Base-by-base conservation (phyloP, 176 grass and related monocot genomes). In the Panicum miliaceum region DNA sequence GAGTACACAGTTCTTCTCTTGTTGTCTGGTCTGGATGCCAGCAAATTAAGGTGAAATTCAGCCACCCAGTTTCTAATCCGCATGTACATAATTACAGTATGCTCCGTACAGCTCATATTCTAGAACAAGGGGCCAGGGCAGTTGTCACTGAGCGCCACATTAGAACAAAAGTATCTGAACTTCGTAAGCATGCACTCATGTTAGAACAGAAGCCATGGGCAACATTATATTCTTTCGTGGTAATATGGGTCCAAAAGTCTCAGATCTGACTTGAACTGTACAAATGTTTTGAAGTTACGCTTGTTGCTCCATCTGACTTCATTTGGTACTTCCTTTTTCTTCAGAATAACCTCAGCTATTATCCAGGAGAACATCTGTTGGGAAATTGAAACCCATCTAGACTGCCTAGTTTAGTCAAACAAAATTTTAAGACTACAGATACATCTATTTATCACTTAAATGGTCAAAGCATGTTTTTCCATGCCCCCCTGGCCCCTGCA, bases 371-470 rank as follows among this genome's bases (percentile, higher is more conserved):
- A 42, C 18, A 34, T 10, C 18, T 46, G 15, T 19, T 70, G 65
- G 20, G 13, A 61, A 78, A 78, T 68, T 51, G 59, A 61, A 37
- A 38, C 27, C 15, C 9, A 59, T 78, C 43, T 65, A 68, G 78
- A 67, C 51, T 82, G 5, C 32, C 27, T 58, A 82, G 40, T 56
- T 53, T 78, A 83, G 18, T 50, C 1, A 64, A 72, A 7, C 53
- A 32, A 42, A 70, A 35, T 15, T 4, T 76, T 56, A 0, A 38
- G 11, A 45, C 14, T 84, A 19, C 45, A 71, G 7, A 4, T 54
- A 25, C 73, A 83, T 53, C 64, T 88, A 69, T 61, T 40, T 57
- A 73, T 59, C 63, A 64, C 25, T 62, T 77, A 32, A 23, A 35
- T 71, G 29, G 65, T 29, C 32, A 78, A 83, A 72, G 4, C 19